Conservation (phyloP, 1,284 basidiomycete genomes). For the Agaricales sp. region DNA sequence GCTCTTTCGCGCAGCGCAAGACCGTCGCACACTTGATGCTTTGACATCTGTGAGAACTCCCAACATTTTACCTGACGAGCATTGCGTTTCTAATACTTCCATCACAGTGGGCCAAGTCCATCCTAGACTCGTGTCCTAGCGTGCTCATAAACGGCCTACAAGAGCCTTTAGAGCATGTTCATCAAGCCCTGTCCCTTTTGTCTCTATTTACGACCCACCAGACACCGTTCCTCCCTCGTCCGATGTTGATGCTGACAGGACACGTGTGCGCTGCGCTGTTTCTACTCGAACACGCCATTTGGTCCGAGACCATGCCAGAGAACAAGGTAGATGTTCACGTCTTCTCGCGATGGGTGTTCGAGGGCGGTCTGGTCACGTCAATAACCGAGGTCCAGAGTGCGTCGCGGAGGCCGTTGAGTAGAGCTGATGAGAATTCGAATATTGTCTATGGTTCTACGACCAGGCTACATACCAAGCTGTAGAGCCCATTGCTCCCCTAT, state of each 20-base stretch:
- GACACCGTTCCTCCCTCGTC: constrained; percentile 36
- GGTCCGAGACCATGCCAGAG: constrained; percentile 31
- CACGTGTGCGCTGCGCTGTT: constrained; percentile 38
- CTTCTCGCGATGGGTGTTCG: constrained; percentile 46
- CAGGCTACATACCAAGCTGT: not conserved
- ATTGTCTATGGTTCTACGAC: constrained; percentile 22
- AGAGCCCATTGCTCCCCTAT: constrained; percentile 12
- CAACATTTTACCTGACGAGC: constrained; percentile 4
- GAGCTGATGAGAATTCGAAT: constrained; percentile 24
- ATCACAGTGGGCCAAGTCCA: constrained; percentile 40
- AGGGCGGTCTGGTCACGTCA: constrained; percentile 33
- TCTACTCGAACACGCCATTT: constrained; percentile 57
- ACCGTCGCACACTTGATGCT: constrained; percentile 23
- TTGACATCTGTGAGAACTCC: constrained; percentile 22
- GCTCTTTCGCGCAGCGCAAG: constrained; percentile 42
- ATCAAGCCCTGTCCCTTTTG: constrained; percentile 24
- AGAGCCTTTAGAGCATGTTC: constrained; percentile 21
- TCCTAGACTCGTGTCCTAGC: constrained; percentile 31
- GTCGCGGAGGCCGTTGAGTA: constrained; percentile 17
- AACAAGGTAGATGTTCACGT: constrained; percentile 36
- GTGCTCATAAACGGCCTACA: constrained; percentile 18
- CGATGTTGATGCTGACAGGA: constrained; percentile 46
- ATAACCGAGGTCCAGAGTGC: constrained; percentile 30
- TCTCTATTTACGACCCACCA: constrained; percentile 20
- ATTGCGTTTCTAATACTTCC: not conserved